These are phyloP conservation scores for Vaccinium vitisidaea DNA, from an alignment of 148 eudicot species.

Conservation along the genomic window DNA sequence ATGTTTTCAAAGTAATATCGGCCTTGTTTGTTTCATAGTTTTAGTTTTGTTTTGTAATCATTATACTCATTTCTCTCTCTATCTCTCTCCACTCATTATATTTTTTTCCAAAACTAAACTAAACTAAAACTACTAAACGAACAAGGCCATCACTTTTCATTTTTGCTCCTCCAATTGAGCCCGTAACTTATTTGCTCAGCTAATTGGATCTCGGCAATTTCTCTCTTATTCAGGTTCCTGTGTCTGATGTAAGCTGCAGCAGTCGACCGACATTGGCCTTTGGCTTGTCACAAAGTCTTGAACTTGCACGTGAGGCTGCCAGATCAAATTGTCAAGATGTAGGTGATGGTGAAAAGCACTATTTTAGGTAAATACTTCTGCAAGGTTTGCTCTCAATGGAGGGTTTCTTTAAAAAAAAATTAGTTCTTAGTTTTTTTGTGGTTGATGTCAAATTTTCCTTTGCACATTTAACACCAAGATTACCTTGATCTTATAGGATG, in stretches of 20 bases:
- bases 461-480: neutral
- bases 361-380: constrained; percentile 42
- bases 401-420: constrained; percentile 9
- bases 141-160: constrained; percentile 7
- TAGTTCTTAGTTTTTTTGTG: neutral
- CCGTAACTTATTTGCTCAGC: neutral
- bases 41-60: too few relatives aligned
- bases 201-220: neutral
- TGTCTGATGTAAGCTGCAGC: constrained; percentile 48
- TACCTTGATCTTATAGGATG: neutral
- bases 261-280: constrained; percentile 57
- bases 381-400: constrained; percentile 34
- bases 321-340: constrained; percentile 39
- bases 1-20: neutral
- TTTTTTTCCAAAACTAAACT: too few relatives aligned
- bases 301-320: constrained; percentile 37
- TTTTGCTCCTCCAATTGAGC: constrained; percentile 9
- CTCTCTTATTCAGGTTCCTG: constrained; percentile 38
- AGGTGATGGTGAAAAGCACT: constrained; percentile 37
- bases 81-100: too few relatives aligned
- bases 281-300: constrained; percentile 45
- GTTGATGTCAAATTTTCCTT: neutral
- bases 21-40: too few relatives aligned
- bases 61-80: too few relatives aligned
- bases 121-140: too few relatives aligned